Conservation (phyloP, 2,329 filamentous ascomycete species). For the Thelonectria olida region DNA sequence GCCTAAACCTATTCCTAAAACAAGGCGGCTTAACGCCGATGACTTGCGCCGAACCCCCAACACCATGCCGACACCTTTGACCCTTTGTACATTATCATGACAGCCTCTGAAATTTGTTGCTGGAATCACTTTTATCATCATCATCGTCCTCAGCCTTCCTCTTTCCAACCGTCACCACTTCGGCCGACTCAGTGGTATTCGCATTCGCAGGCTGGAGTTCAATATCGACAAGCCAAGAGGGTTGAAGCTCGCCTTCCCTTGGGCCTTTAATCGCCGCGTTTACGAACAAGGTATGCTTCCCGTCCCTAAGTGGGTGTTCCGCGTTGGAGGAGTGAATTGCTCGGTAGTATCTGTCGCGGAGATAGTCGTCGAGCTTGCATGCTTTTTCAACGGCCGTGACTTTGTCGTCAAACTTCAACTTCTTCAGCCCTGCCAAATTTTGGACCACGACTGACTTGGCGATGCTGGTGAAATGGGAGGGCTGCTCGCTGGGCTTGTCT, state of each 20-base stretch:
- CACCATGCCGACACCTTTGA: too few relatives aligned
- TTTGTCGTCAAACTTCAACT: slow-evolving; percentile 4
- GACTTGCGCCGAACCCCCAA: too few relatives aligned
- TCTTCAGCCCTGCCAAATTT: slow-evolving; percentile 35
- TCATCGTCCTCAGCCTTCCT: too few relatives aligned
- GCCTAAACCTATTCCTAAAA: too few relatives aligned
- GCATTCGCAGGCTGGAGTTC: slow-evolving; percentile 9
- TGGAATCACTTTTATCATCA: too few relatives aligned
- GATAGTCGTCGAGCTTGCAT: not conserved
- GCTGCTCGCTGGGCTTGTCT: slow-evolving; percentile 28
- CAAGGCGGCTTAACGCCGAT: too few relatives aligned
- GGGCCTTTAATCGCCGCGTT: slow-evolving; percentile 25
- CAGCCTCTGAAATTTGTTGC: slow-evolving; percentile 67
- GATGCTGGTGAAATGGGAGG: slow-evolving; percentile 58
- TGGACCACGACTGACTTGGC: slow-evolving; percentile 50
- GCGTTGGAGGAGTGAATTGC: slow-evolving; percentile 13
- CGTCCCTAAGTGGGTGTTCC: not conserved
- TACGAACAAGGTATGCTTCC: slow-evolving; percentile 25
- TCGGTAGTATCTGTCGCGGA: slow-evolving; percentile 10
- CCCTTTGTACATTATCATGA: slow-evolving; percentile 64
- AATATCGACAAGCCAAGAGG: slow-evolving; percentile 24
- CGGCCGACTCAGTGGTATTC: too few relatives aligned
- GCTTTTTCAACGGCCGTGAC: not conserved
- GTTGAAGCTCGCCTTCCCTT: not conserved
- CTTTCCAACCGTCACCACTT: too few relatives aligned